Conservation (phyloP, 2,329 filamentous ascomycete species). For the Trichophyton verrucosum region DNA sequence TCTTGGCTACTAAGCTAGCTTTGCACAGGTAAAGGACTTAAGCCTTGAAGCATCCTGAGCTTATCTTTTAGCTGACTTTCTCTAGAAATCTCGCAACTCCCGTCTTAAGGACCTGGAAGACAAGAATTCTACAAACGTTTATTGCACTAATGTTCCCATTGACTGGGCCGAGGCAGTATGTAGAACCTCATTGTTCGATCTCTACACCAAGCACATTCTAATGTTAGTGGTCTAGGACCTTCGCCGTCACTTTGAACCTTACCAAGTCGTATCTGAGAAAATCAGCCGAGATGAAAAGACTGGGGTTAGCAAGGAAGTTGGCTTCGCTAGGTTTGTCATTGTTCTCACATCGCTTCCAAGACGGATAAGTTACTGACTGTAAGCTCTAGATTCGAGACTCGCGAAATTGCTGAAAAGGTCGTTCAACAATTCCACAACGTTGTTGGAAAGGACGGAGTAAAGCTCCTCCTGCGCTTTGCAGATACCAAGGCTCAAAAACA, state of each 20-base stretch:
- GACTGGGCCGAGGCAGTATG: constrained; percentile 78
- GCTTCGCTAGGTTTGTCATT: constrained; percentile 71
- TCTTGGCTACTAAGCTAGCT: constrained; percentile 92
- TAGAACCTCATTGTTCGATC: constrained; percentile 12
- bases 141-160: constrained; percentile 93
- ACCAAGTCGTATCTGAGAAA: constrained; percentile 74
- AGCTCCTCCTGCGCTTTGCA: constrained; percentile 89
- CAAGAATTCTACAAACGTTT: constrained; percentile 81
- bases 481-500: constrained; percentile 95
- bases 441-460: constrained; percentile 64
- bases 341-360: neutral
- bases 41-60: neutral
- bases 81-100: constrained; percentile 93
- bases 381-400: constrained; percentile 62
- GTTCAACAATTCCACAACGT: constrained; percentile 76
- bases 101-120: constrained; percentile 94
- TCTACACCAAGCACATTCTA: constrained; percentile 8
- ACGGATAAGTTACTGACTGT: neutral
- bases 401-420: constrained; percentile 80
- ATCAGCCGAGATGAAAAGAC: constrained; percentile 77
- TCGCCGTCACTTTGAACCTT: constrained; percentile 49
- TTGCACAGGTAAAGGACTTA: constrained; percentile 59
- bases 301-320: constrained; percentile 90
- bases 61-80: constrained; percentile 20
- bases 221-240: constrained; percentile 44